Evolutionary conservation across 208 protist species (phyloP), one percentile per base, ranked within the genome.

Genomic region (Trypanosoma mega): DNA sequence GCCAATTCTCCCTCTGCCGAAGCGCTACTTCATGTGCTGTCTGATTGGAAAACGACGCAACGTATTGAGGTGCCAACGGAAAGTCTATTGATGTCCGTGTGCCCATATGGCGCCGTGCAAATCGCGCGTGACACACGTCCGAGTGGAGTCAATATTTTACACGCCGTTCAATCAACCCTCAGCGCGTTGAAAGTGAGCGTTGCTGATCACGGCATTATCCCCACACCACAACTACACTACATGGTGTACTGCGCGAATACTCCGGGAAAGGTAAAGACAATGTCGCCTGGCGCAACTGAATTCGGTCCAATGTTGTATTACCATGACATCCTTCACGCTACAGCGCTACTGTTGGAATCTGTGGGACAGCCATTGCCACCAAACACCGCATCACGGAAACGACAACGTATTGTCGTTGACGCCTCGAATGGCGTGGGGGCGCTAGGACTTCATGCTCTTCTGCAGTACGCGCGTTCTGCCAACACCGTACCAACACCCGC

Each of bases 401-500:
- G 30, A 2, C 75, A 67, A 18, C 63, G 71, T 44, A 33, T 97
- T 9, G 74, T 96, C 14, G 66, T 98, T 1, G 94, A 98, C 53
- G 69, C 78, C 2, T 72, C 92, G 7, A 98, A 97, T 60, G 94
- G 96, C 12, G 86, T 98, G 11, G 93, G 94, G 14, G 72, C 77
- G 45, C 12, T 78, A 16, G 74, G 48, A 2, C 33, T 92, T 50
- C 51, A 72, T n/a, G 51, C 66, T 24, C 55, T 94, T 21, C 23
- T 87, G 11, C 26, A 68, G 4, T 58, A 74, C 37, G 70, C n/a
- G n/a, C n/a, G n/a, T n/a, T n/a, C n/a, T n/a, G n/a, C n/a, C n/a
- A n/a, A n/a, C n/a, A n/a, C n/a, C n/a, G n/a, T n/a, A n/a, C n/a
- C n/a, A n/a, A n/a, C n/a, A n/a, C n/a, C n/a, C n/a, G n/a, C n/a